Conservation (phyloP, 345 rosid species). For the Microthlaspi erraticum region DNA sequence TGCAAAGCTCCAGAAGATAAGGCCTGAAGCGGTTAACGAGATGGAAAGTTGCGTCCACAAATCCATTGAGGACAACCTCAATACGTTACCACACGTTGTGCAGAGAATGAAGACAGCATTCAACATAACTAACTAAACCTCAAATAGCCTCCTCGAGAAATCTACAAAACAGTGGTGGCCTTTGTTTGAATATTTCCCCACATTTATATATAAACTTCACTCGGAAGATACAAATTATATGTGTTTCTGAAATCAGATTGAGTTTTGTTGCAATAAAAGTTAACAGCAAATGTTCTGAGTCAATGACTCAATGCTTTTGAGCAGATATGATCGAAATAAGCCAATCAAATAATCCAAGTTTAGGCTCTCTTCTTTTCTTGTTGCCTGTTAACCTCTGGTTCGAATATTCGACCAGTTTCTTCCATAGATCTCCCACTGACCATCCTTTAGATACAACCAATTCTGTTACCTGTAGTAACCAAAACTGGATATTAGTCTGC, state of each 20-base stretch:
- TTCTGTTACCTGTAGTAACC: slow-evolving; percentile 54
- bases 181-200: too few relatives aligned
- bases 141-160: too few relatives aligned
- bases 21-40: slow-evolving; percentile 54
- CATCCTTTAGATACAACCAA: slow-evolving; percentile 67
- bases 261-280: background rate
- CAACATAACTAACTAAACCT: slow-evolving; percentile 43
- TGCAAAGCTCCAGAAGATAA: slow-evolving; percentile 66
- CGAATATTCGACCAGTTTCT: slow-evolving; percentile 65
- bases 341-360: slow-evolving; percentile 74
- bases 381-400: slow-evolving; percentile 50
- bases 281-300: background rate
- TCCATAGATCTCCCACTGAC: slow-evolving; percentile 90
- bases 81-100: slow-evolving; percentile 73
- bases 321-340: slow-evolving; percentile 56
- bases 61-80: slow-evolving; percentile 68
- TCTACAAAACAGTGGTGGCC: too few relatives aligned
- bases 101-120: slow-evolving; percentile 64
- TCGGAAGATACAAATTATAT: background rate
- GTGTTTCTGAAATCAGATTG: slow-evolving; percentile 1
- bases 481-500: background rate
- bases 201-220: background rate
- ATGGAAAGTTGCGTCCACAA: slow-evolving; percentile 80
- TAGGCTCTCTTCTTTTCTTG: slow-evolving; percentile 47
- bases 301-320: slow-evolving; percentile 6